Evolutionary conservation across 345 rosid genomes (phyloP), one percentile per base, ranked within the genome.

Genomic region (Ceriops decandra): DNA sequence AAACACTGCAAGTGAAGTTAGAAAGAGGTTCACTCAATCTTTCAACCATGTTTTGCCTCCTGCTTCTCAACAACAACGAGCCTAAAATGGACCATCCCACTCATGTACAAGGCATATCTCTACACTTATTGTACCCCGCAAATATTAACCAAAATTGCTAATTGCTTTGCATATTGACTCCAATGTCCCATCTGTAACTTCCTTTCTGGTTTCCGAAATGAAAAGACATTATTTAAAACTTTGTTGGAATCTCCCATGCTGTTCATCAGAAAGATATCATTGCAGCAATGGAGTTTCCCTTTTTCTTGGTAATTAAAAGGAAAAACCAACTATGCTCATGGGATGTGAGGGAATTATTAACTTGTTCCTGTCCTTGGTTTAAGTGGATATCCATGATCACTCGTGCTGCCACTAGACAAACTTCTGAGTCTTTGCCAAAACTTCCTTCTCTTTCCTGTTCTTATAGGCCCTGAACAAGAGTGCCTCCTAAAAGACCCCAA

Each of bases 391-490:
- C 83, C 85, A 10, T 78, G 85, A 69, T 85, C 91, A 59, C 85
- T 86, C 72, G 30, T 71, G 82, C 87, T 84, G 62, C 90, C 86
- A 68, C 82, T 68, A 5, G 88, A 79, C 60, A 79, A 78, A 69
- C 81, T 77, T 79, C 66, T 76, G 42, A 88, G 51, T 64, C 77
- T 84, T 74, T 78, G 80, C 89, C 86, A 88, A 64, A 86, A 85
- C 46, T 74, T 73, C 59, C 77, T 71, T 68, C 74, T 82, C 65
- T 70, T 81, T 60, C 77, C 85, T 28, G 73, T 64, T 71, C 79
- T 63, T 64, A 83, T 5, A 19, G 89, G 85, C 31, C 80, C 88
- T 24, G 89, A 85, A 32, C 76, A 62, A 42, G 77, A 85, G 2
- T 82, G 82, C 70, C 85, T 82, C 65, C 82, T 67, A 5, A 60